phyloP scores from a whole-genome alignment of 2,329 filamentous ascomycete genomes.

The Aspergillus sp. region DNA sequence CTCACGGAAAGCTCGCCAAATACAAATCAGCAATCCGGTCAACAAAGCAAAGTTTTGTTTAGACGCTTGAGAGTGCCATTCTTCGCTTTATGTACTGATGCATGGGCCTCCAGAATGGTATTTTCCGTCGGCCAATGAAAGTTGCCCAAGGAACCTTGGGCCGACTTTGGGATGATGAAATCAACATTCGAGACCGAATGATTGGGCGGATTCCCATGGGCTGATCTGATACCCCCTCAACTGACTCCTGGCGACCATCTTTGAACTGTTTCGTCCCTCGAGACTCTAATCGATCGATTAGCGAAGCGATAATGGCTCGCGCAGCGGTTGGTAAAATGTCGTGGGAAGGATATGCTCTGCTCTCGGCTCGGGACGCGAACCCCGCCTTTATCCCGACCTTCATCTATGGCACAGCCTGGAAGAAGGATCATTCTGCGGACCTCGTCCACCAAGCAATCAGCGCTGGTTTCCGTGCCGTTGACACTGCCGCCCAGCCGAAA shows the following conservation, averaged over 20 bases:
- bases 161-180: not conserved
- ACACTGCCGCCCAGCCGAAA: slow-evolving; percentile 77
- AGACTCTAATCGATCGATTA: not conserved
- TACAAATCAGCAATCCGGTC: not conserved
- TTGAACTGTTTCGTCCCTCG: not conserved
- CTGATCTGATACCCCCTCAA: not conserved
- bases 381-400: slow-evolving; percentile 48
- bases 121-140: not conserved
- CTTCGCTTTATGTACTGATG: not conserved
- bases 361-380: slow-evolving; percentile 28
- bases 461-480: slow-evolving; percentile 72
- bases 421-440: slow-evolving; percentile 68
- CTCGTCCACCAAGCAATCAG: slow-evolving; percentile 71
- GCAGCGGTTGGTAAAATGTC: slow-evolving; percentile 31
- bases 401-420: slow-evolving; percentile 87
- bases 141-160: not conserved
- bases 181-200: not conserved
- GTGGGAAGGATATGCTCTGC: slow-evolving; percentile 38
- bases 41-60: not conserved
- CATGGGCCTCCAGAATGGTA: not conserved
- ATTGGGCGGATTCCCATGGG: not conserved
- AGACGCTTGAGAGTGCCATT: not conserved
- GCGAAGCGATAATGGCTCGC: slow-evolving; percentile 26
- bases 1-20: not conserved
- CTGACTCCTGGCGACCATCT: not conserved